Conservation (phyloP, 768 basidiomycete genomes). For the Lentinula guzmanii region DNA sequence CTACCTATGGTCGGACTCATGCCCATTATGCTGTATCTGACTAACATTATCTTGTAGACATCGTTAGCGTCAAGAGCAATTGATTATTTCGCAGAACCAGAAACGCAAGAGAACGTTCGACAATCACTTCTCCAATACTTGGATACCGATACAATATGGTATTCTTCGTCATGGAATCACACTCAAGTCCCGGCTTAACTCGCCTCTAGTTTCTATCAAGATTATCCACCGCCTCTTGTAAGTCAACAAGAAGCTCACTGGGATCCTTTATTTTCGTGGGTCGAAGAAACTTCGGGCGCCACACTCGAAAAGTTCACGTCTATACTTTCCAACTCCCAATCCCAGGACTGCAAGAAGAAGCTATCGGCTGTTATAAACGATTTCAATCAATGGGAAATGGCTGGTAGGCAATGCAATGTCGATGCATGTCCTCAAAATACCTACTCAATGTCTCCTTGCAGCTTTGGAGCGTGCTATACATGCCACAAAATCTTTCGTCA, state of each 20-base stretch:
- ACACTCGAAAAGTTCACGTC: slow-evolving; percentile 68
- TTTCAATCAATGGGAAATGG: slow-evolving; percentile 83
- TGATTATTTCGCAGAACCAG: slow-evolving; percentile 61
- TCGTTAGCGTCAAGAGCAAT: slow-evolving; percentile 87
- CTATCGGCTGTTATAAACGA: slow-evolving; percentile 49
- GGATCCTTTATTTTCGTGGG: slow-evolving; percentile 85
- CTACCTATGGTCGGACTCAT: slow-evolving; percentile 72
- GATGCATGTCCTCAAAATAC: neutral
- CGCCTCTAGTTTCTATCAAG: slow-evolving; percentile 70
- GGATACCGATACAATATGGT: slow-evolving; percentile 95
- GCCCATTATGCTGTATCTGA: slow-evolving; percentile 7
- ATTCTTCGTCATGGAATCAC: neutral
- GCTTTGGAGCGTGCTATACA: slow-evolving; percentile 91
- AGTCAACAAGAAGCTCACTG: slow-evolving; percentile 77
- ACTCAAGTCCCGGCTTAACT: neutral
- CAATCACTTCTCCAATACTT: slow-evolving; percentile 74
- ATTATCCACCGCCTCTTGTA: slow-evolving; percentile 70
- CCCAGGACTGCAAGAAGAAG: slow-evolving; percentile 58
- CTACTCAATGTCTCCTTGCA: slow-evolving; percentile 21
- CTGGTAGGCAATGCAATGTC: slow-evolving; percentile 51
- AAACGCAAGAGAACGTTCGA: slow-evolving; percentile 55
- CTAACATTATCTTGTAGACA: slow-evolving; percentile 48
- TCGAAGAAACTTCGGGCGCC: slow-evolving; percentile 55
- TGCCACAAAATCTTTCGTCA: slow-evolving; percentile 85
- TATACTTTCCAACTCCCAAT: slow-evolving; percentile 64